These are phyloP conservation scores for Craspedostauros australis DNA, from an alignment of 108 stramenopile genomes.

Conservation along the genomic window DNA sequence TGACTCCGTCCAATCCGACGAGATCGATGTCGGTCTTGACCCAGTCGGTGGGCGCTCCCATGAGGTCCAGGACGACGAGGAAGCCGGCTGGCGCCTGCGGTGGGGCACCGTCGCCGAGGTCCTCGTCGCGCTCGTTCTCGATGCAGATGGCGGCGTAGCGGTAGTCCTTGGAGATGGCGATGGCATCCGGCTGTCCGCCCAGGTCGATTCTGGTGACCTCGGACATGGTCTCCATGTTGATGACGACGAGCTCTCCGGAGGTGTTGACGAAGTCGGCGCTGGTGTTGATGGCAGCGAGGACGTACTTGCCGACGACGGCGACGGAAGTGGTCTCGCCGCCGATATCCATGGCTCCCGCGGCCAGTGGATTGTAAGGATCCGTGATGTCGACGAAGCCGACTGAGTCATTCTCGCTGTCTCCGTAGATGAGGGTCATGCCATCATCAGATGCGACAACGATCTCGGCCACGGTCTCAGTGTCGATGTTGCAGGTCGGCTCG, in stretches of 20 bases:
- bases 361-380: conserved; percentile 32
- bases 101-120: conserved; percentile 34
- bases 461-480: conserved; percentile 35
- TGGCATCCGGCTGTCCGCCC: conserved; percentile 61
- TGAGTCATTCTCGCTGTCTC: conserved; percentile 21
- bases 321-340: conserved; percentile 68
- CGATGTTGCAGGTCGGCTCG: conserved; percentile 28
- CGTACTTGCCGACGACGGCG: conserved; percentile 32
- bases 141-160: conserved; percentile 53
- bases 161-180: conserved; percentile 35
- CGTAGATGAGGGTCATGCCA: conserved; percentile 43
- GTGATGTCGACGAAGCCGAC: conserved; percentile 64
- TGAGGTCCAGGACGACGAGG: conserved; percentile 29
- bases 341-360: conserved; percentile 22
- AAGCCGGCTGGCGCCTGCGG: conserved; percentile 52
- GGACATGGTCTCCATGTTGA: conserved; percentile 26
- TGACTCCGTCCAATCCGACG: conserved; percentile 36
- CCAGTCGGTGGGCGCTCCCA: conserved; percentile 33
- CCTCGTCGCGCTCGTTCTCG: conserved; percentile 68
- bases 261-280: conserved; percentile 34
- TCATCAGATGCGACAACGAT: conserved; percentile 39
- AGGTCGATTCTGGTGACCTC: conserved; percentile 26
- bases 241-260: conserved; percentile 31
- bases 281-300: conserved; percentile 49
- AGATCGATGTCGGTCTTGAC: conserved; percentile 17